These are phyloP conservation scores for Chloranthus sessilifolius DNA, from an alignment of 164 flowering plant genomes.

Conservation along the genomic window DNA sequence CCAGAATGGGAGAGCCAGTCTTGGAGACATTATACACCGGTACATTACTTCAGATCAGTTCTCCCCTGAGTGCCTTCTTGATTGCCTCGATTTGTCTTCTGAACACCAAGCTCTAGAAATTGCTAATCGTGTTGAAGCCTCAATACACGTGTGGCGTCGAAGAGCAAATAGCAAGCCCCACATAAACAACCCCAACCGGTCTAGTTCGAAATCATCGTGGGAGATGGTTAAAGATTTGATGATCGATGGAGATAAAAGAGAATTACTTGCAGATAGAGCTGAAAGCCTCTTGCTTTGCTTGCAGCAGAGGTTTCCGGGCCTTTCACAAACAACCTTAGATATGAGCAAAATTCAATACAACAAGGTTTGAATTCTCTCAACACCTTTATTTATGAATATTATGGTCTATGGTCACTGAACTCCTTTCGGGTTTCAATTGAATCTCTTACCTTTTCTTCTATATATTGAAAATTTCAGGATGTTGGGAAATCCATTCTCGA, in stretches of 20 bases:
- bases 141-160: slow-evolving; percentile 79
- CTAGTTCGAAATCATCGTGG: slow-evolving; percentile 78
- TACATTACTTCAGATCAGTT: slow-evolving; percentile 91
- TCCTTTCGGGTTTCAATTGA: background rate
- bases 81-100: slow-evolving; percentile 80
- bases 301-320: slow-evolving; percentile 85
- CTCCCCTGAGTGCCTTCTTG: slow-evolving; percentile 88
- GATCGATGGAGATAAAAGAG: slow-evolving; percentile 80
- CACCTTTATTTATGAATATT: background rate
- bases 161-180: slow-evolving; percentile 42
- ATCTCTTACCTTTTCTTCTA: background rate
- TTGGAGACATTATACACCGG: slow-evolving; percentile 84
- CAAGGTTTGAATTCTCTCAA: slow-evolving; percentile 44
- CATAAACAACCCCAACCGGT: slow-evolving; percentile 29
- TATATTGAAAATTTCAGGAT: slow-evolving; percentile 44
- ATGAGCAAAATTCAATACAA: slow-evolving; percentile 90
- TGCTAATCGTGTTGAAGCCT: slow-evolving; percentile 88
- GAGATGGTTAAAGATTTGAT: slow-evolving; percentile 81
- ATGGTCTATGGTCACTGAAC: background rate
- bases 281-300: slow-evolving; percentile 77
- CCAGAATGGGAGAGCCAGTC: slow-evolving; percentile 84
- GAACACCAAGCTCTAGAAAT: slow-evolving; percentile 85
- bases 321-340: slow-evolving; percentile 82
- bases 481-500: slow-evolving; percentile 92
- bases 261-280: slow-evolving; percentile 78